Conservation (phyloP, 2,329 filamentous ascomycete species). For the Diaporthe sp. region DNA sequence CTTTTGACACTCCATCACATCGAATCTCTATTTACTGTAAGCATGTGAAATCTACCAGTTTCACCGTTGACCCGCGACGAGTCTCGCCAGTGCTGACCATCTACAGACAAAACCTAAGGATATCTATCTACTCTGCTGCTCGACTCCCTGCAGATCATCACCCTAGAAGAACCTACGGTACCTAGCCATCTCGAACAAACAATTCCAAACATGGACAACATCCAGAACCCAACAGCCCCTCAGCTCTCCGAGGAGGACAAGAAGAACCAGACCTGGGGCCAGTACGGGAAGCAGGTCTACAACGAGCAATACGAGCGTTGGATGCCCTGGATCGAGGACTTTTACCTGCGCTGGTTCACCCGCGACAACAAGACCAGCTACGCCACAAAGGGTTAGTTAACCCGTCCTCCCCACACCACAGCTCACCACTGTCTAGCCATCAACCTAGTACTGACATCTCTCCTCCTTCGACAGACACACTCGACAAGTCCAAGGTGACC, state of each 20-base stretch:
- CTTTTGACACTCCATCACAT: background rate
- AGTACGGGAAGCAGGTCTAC: constrained; percentile 68
- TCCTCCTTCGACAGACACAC: constrained; percentile 45
- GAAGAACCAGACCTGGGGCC: constrained; percentile 38
- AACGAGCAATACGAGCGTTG: constrained; percentile 80
- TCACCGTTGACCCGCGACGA: background rate
- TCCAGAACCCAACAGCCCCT: constrained; percentile 22
- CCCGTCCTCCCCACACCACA: no score
- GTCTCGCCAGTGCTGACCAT: background rate
- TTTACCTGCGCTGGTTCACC: constrained; percentile 80
- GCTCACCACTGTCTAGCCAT: background rate
- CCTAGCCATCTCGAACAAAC: background rate
- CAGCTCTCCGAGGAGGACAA: constrained; percentile 32
- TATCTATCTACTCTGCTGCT: background rate
- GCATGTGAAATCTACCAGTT: background rate
- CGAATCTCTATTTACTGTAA: background rate
- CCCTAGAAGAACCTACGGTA: background rate
- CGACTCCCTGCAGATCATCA: background rate
- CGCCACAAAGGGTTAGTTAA: constrained; percentile 72
- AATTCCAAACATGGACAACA: constrained; percentile 13
- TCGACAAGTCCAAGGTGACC: constrained; percentile 64
- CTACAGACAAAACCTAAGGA: background rate
- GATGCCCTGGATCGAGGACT: constrained; percentile 83
- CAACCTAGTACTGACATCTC: background rate
- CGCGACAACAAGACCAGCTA: constrained; percentile 84